phyloP scores from a whole-genome alignment of 768 basidiomycete species.

The Collybia sordida region DNA sequence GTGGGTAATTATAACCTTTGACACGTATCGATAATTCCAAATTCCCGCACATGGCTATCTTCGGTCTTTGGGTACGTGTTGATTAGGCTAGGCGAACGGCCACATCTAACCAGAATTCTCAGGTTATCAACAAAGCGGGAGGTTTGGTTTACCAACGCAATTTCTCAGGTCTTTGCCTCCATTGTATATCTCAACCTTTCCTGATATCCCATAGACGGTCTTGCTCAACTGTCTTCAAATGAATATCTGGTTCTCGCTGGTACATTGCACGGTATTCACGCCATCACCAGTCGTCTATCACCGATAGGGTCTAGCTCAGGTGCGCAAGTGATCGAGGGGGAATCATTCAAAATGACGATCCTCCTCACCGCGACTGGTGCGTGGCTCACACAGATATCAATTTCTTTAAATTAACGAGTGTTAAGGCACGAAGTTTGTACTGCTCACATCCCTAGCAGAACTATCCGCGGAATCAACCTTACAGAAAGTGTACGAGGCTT shows the following conservation, averaged over 20 bases:
- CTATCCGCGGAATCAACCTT: slow-evolving; percentile 67
- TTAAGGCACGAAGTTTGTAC: slow-evolving; percentile 92
- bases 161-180: slow-evolving; percentile 67
- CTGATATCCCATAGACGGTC: slow-evolving; percentile 65
- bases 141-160: slow-evolving; percentile 93
- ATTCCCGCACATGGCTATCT: slow-evolving; percentile 63
- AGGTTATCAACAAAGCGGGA: slow-evolving; percentile 98
- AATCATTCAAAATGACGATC: slow-evolving; percentile 93
- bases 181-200: not conserved
- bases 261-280: slow-evolving; percentile 96
- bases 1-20: too few species aligned
- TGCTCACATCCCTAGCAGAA: slow-evolving; percentile 81
- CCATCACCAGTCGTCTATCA: slow-evolving; percentile 91
- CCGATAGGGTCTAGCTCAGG: slow-evolving; percentile 83
- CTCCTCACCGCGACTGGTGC: slow-evolving; percentile 87
- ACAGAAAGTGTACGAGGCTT: slow-evolving; percentile 88
- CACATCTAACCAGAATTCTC: slow-evolving; percentile 14
- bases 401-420: not conserved
- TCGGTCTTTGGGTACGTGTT: slow-evolving; percentile 74
- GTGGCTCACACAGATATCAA: slow-evolving; percentile 9
- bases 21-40: not conserved
- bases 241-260: slow-evolving; percentile 96
- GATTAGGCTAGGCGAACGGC: not conserved
- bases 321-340: slow-evolving; percentile 93
- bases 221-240: slow-evolving; percentile 87